Conservation (phyloP, 169 alveolate species). For the Cryptosporidium sp. region DNA sequence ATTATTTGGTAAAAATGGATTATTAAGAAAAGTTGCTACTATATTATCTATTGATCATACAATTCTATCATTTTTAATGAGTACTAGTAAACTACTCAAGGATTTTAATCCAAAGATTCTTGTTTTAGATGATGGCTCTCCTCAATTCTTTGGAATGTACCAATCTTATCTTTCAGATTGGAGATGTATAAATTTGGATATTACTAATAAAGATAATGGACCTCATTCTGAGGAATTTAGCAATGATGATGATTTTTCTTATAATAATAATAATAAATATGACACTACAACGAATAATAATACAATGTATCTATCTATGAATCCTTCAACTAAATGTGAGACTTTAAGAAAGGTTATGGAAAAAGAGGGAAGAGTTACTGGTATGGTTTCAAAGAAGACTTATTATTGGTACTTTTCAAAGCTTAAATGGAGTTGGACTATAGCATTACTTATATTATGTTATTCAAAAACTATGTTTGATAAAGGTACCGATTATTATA, state of each 20-base stretch:
- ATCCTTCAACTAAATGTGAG: slow-evolving; percentile 20
- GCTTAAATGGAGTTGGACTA: slow-evolving; percentile 68
- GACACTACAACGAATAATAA: not conserved
- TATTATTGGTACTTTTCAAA: slow-evolving; percentile 70
- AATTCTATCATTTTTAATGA: slow-evolving; percentile 51
- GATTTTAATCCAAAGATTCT: slow-evolving; percentile 49
- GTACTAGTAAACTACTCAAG: not conserved
- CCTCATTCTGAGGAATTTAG: not conserved
- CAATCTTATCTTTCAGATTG: slow-evolving; percentile 23
- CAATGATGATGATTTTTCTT: not conserved
- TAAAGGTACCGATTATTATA: slow-evolving; percentile 73
- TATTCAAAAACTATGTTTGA: slow-evolving; percentile 58
- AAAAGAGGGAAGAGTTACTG: slow-evolving; percentile 62
- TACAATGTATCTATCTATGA: not conserved
- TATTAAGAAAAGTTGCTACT: slow-evolving; percentile 36
- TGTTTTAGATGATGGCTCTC: slow-evolving; percentile 55
- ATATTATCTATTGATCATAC: slow-evolving; percentile 55
- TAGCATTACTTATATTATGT: slow-evolving; percentile 28
- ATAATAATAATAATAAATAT: not conserved
- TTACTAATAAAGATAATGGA: not conserved
- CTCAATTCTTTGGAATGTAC: slow-evolving; percentile 38
- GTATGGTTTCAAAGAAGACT: slow-evolving; percentile 49
- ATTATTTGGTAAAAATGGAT: slow-evolving; percentile 50
- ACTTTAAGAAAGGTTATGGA: slow-evolving; percentile 65
- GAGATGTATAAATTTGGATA: not conserved